Evolutionary conservation across 2,329 filamentous ascomycete genomes (phyloP), one percentile per base, ranked within the genome.

Genomic region (Ambrosiella beaveri): DNA sequence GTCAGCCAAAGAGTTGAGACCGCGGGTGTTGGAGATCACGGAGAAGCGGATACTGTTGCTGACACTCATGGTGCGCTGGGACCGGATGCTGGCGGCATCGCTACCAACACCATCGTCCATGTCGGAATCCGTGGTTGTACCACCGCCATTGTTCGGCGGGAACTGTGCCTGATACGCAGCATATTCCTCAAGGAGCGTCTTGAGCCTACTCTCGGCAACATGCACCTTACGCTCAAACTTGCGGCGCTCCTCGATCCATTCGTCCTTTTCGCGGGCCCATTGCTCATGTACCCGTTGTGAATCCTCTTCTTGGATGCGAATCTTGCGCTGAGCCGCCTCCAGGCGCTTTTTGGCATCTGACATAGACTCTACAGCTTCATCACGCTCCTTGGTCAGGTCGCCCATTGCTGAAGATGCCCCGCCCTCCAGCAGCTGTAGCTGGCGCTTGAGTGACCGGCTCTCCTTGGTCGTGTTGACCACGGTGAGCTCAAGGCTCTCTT

Each of bases 181-280:
- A 54, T 98, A 80, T 69, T 97, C 93, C 41, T 91, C 88, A 50
- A 98, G 75, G 9, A 98, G 79, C 9, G 80, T 77, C 67, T 91
- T 93, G 57, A 98, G 70, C 41, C 91, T 83, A 37, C 79, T 86
- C 71, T 98, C 93, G 1, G 89, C 86, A n/a, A 96, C 78, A 68
- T 97, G 90, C 12, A 95, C 73, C 64, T 86, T 88, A 59, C 87
- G 82, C 69, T 98, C 91, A 61, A 88, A 77, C 58, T 80, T 85
- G 57, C 90, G 82, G 65, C 82, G 85, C 67, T 95, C 89, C 52
- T 85, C 82, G 11, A 90, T 84, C 89, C 90, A 97, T 1, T 74
- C 74, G 57, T 91, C 83, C 67, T 85, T 93, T 63, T 98, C 93
- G 56, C 80, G 82, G 9, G 84, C 82, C 86, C 88, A 96, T 60